phyloP scores from a whole-genome alignment of 768 basidiomycete genomes.

The Termitomyces heimii region DNA sequence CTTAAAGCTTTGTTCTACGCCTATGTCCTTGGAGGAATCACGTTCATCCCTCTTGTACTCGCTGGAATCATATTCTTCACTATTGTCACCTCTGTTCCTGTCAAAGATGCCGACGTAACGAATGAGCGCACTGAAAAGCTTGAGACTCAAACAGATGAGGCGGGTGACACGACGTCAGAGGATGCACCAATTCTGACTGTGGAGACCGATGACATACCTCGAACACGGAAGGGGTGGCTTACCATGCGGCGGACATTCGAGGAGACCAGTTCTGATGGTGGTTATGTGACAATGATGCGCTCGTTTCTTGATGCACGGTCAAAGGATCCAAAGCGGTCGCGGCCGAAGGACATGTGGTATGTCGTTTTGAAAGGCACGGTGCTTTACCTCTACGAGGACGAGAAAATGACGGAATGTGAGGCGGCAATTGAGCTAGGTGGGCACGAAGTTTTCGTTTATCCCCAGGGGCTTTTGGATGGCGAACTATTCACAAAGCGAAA shows the following conservation, averaged over 20 bases:
- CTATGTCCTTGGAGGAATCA: constrained; percentile 86
- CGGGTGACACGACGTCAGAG: constrained; percentile 21
- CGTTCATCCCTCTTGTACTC: constrained; percentile 79
- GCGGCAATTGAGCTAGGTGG: constrained; percentile 83
- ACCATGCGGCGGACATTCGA: constrained; percentile 78
- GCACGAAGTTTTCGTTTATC: constrained; percentile 72
- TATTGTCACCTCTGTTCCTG: constrained; percentile 84
- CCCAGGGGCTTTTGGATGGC: constrained; percentile 72
- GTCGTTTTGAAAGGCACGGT: constrained; percentile 89
- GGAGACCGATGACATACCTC: constrained; percentile 51
- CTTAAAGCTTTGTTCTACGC: constrained; percentile 71
- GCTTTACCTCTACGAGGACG: constrained; percentile 91
- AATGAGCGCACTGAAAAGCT: constrained; percentile 30
- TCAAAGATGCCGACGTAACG: constrained; percentile 45
- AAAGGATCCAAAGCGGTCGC: constrained; percentile 75
- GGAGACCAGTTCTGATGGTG: constrained; percentile 52
- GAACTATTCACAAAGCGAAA: constrained; percentile 91
- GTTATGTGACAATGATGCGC: constrained; percentile 75
- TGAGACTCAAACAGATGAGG: constrained; percentile 20
- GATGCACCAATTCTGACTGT: constrained; percentile 16
- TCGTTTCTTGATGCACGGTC: constrained; percentile 79
- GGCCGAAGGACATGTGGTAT: constrained; percentile 92
- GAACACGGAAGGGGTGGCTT: constrained; percentile 75
- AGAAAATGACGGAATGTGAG: constrained; percentile 84
- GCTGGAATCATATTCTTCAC: constrained; percentile 51